Evolutionary conservation across 2,329 filamentous ascomycete genomes (phyloP), one percentile per base, ranked within the genome.

Genomic region (Aspergillus novofumigatus): DNA sequence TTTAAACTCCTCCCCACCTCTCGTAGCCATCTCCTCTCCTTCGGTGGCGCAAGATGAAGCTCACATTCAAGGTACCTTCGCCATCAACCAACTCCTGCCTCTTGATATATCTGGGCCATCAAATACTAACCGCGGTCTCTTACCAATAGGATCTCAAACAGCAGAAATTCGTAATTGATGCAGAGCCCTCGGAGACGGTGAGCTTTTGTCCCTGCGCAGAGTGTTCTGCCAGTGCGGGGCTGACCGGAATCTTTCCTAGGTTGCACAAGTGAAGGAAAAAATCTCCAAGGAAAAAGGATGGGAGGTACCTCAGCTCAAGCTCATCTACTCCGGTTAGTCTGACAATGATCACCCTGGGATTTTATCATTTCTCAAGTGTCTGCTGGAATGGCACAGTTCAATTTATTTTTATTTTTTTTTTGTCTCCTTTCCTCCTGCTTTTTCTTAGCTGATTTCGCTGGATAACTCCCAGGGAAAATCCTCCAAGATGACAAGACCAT

Each of bases 401-500:
- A n/a, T n/a, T n/a, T n/a, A n/a, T n/a, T n/a, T n/a, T n/a, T 2
- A 17, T 2, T 14, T 47, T 6, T 17, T 14, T 7, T 38, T 17
- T 17, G 5, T 38, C 5, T 17, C 3, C 5, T 38, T 17, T 17
- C 4, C 4, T 4, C 10, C 28, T 11, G 28, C 9, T 17, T 17
- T 35, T 17, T 35, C 14, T 35, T 7, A 38, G 26, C n/a, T 41
- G 20, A 26, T 14, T 45, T 53, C 50, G 21, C 51, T 61, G 53
- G 44, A 26, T 49, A 41, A 47, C 58, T 47, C 52, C 56, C 67
- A 97, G 92, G 94, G 80, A 99, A 99, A 82, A 97, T 99, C 68
- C 81, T 99, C 64, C 93, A 97, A 78, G 93, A 99, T 88, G 91
- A 92, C 61, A 94, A 97, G 72, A 96, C 92, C 2, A 90, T 99